These are phyloP conservation scores for Carpinus fangiana DNA, from an alignment of 306 rosid species.

Conservation along the genomic window DNA sequence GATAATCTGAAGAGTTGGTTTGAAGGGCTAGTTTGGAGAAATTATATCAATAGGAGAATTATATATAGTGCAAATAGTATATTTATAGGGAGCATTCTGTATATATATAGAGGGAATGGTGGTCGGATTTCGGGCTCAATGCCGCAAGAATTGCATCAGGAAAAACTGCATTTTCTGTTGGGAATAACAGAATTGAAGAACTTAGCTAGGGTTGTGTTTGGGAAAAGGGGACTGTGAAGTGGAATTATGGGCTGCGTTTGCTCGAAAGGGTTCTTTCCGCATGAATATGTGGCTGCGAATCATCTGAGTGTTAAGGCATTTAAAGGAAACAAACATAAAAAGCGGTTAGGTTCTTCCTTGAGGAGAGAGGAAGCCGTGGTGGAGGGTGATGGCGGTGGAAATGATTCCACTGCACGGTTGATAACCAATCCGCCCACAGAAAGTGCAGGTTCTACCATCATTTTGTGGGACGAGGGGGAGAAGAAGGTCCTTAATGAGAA, in stretches of 20 bases:
- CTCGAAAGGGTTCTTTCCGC: conserved; percentile 44
- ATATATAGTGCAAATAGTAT: neutral
- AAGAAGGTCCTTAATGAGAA: conserved; percentile 26
- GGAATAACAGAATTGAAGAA: neutral
- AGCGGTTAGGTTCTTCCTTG: conserved; percentile 21
- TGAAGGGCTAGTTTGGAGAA: neutral
- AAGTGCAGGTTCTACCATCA: conserved; percentile 28
- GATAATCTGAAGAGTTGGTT: conserved; percentile 1
- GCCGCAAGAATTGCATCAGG: neutral
- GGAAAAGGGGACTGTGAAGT: conserved; percentile 12
- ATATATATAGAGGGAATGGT: neutral
- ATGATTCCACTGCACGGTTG: conserved; percentile 44
- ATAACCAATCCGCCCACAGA: conserved; percentile 30
- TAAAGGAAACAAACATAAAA: conserved; percentile 38
- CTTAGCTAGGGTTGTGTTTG: neutral
- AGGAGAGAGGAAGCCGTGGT: conserved; percentile 27
- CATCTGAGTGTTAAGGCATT: conserved; percentile 31
- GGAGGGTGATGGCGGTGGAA: conserved; percentile 31
- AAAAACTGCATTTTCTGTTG: conserved; percentile 6
- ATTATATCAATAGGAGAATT: neutral
- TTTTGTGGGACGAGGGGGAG: conserved; percentile 41
- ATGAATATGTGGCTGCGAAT: conserved; percentile 37
- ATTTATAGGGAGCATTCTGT: neutral
- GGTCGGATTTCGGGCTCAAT: neutral
- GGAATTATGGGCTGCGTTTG: conserved; percentile 74